These are phyloP conservation scores for Bocquillonia castaneifolia DNA, from an alignment of 441 rosid genomes.

Conservation along the genomic window DNA sequence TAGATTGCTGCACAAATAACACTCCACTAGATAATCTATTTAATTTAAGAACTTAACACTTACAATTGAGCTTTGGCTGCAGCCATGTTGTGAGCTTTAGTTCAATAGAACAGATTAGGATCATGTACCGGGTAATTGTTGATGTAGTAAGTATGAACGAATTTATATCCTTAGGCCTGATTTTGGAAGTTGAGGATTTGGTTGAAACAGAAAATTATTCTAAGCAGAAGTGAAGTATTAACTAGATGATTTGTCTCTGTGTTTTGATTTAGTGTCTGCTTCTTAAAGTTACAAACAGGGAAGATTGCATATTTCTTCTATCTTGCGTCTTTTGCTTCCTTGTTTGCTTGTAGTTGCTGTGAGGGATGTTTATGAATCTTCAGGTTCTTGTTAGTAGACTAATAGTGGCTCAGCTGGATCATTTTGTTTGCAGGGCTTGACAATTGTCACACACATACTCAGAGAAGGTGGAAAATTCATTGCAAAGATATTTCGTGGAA, in stretches of 20 bases:
- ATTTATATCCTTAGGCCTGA: neutral
- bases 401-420: neutral
- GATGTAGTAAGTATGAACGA: neutral
- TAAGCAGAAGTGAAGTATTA: neutral
- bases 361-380: neutral
- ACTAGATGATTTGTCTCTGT: neutral
- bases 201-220: neutral
- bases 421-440: conserved; percentile 62
- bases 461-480: conserved; percentile 88
- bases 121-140: neutral
- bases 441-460: conserved; percentile 80
- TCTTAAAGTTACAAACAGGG: neutral
- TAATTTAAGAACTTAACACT: neutral
- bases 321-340: neutral
- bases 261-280: neutral
- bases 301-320: neutral
- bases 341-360: neutral
- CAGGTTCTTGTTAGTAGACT: neutral
- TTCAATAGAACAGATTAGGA: neutral
- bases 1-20: neutral
- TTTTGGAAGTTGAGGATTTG: neutral
- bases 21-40: neutral
- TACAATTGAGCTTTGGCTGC: neutral
- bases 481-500: conserved; percentile 93
- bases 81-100: neutral